phyloP scores from a whole-genome alignment of 257 asterid species.

The Coffea eugenioides region DNA sequence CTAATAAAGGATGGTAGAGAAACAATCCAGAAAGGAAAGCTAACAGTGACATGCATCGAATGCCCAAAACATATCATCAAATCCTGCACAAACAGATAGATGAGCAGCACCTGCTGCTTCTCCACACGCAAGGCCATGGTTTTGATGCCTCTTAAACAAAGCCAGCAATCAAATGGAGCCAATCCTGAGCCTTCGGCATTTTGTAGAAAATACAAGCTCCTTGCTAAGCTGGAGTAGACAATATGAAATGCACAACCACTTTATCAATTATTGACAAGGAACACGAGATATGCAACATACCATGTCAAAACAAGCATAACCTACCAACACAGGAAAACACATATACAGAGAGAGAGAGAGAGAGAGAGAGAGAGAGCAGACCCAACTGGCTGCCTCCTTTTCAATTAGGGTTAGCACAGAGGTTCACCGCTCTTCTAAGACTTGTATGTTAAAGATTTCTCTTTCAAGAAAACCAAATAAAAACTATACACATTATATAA shows the following conservation, averaged over 20 bases:
- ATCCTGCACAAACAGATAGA: neutral
- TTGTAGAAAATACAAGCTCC: slow-evolving; percentile 73
- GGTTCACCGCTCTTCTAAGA: neutral
- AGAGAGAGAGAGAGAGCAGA: neutral
- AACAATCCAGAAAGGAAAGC: neutral
- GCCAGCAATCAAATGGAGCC: slow-evolving; percentile 98
- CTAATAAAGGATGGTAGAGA: neutral
- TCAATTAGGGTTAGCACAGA: neutral
- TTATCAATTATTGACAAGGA: neutral
- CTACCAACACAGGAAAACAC: neutral
- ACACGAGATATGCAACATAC: neutral
- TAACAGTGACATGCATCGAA: neutral
- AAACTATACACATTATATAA: neutral
- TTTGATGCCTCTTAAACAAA: slow-evolving; percentile 89
- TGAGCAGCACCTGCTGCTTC: slow-evolving; percentile 69
- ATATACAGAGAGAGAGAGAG: neutral
- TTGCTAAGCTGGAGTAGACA: slow-evolving; percentile 55
- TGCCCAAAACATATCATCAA: slow-evolving; percentile 2
- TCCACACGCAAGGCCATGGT: slow-evolving; percentile 87
- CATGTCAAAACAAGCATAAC: neutral
- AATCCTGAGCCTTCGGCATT: slow-evolving; percentile 93
- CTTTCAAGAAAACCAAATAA: neutral
- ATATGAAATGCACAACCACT: neutral
- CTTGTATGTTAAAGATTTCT: neutral
- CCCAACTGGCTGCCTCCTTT: neutral